A percentile compares a stretch with the other conserved stretches of the same genome.
Conservation (phyloP, 1,139 yeast species). For the Saccharomyces hybrid region DNA sequence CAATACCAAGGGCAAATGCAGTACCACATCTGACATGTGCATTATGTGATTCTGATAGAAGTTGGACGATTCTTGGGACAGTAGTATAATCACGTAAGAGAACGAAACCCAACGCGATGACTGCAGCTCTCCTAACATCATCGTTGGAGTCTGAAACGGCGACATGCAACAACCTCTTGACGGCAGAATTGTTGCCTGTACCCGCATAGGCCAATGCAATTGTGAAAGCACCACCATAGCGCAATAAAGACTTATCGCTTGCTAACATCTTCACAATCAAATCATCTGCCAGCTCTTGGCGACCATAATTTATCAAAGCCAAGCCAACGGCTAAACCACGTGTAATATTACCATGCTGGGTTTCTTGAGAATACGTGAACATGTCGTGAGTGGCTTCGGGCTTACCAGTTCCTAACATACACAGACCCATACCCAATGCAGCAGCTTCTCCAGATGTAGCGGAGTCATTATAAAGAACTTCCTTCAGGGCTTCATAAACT, state of each 20-base stretch:
- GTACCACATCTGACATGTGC: slow-evolving; percentile 99
- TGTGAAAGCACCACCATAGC: slow-evolving; percentile 95
- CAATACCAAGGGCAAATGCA: slow-evolving; percentile 92
- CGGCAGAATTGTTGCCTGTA: slow-evolving; percentile 84
- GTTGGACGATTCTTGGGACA: slow-evolving; percentile 90
- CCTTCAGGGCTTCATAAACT: slow-evolving; percentile 76
- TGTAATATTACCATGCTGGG: slow-evolving; percentile 91
- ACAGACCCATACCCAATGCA: slow-evolving; percentile 92
- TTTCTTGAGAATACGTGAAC: slow-evolving; percentile 89
- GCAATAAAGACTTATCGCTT: slow-evolving; percentile 75
- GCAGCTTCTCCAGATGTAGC: slow-evolving; percentile 97
- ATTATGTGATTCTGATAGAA: slow-evolving; percentile 88
- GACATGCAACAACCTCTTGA: slow-evolving; percentile 75
- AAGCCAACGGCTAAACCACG: slow-evolving; percentile 88
- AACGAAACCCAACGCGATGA: slow-evolving; percentile 87
- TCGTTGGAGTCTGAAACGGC: slow-evolving; percentile 97
- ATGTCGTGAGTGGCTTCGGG: slow-evolving; percentile 68
- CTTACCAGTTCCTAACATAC: slow-evolving; percentile 90
- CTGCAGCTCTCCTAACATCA: slow-evolving; percentile 95
- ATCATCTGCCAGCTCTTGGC: slow-evolving; percentile 75
- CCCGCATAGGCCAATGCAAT: slow-evolving; percentile 96
- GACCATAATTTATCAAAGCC: slow-evolving; percentile 79
- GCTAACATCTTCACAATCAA: slow-evolving; percentile 58
- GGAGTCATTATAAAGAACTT: slow-evolving; percentile 79
- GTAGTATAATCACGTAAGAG: slow-evolving; percentile 86